Conservation (phyloP, 306 rosid species). For the Corylus avellana region DNA sequence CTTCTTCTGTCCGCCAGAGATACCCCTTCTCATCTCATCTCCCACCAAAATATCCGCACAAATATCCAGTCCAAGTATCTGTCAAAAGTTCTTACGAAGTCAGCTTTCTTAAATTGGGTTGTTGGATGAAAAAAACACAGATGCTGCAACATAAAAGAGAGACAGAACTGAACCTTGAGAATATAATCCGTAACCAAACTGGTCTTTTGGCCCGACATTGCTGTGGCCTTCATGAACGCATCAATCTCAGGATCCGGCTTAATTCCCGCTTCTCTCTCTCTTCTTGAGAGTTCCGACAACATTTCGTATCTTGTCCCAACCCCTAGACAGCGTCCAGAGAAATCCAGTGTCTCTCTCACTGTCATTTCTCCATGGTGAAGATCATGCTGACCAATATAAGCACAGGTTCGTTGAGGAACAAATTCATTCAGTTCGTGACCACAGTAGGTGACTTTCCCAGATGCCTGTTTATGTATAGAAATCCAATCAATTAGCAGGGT, state of each 20-base stretch:
- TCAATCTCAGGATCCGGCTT: conserved; percentile 79
- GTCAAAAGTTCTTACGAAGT: not conserved
- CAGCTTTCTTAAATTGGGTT: not conserved
- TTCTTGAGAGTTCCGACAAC: conserved; percentile 59
- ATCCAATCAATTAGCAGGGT: not conserved
- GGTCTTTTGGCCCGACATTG: conserved; percentile 56
- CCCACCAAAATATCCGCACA: conserved; percentile 61
- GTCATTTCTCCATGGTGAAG: conserved; percentile 74
- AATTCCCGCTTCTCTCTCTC: conserved; percentile 65
- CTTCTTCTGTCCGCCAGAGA: conserved; percentile 69
- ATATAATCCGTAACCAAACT: conserved; percentile 66
- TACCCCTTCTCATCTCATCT: conserved; percentile 57
- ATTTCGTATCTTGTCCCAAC: conserved; percentile 70
- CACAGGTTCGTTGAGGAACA: conserved; percentile 47
- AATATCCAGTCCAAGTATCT: conserved; percentile 63
- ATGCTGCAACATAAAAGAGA: not conserved
- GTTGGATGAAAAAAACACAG: not conserved
- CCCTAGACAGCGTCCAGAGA: conserved; percentile 71
- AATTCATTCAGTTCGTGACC: conserved; percentile 75
- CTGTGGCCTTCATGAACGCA: conserved; percentile 74
- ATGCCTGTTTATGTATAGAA: conserved; percentile 37
- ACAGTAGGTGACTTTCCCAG: conserved; percentile 76
- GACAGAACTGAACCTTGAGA: conserved; percentile 36
- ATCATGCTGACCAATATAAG: conserved; percentile 50
- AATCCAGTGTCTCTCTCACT: conserved; percentile 72